These are phyloP conservation scores for Citrullus colocynthis DNA, from an alignment of 306 rosid genomes.

Conservation along the genomic window DNA sequence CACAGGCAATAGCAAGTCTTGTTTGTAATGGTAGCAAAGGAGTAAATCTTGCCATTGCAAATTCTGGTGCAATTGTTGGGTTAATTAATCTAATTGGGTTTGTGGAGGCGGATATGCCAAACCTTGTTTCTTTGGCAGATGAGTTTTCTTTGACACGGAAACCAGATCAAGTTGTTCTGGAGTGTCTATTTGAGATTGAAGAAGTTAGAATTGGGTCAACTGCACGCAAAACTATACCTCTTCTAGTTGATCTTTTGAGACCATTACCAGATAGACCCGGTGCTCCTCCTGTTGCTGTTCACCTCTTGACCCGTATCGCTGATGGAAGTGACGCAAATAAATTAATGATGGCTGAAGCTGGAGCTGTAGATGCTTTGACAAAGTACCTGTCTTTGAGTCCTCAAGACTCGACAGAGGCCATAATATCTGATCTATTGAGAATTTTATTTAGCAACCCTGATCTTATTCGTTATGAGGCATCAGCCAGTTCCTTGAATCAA, in stretches of 20 bases:
- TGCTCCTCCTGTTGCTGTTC: conserved; percentile 89
- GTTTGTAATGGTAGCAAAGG: conserved; percentile 65
- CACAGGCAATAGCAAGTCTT: conserved; percentile 93
- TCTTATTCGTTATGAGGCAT: conserved; percentile 69
- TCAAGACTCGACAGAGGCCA: conserved; percentile 82
- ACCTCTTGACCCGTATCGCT: conserved; percentile 72
- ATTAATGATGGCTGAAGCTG: conserved; percentile 83
- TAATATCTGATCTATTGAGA: conserved; percentile 70
- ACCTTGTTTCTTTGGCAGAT: conserved; percentile 58
- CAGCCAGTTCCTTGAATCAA: conserved; percentile 72
- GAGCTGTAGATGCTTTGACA: conserved; percentile 86
- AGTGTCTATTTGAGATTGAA: conserved; percentile 73
- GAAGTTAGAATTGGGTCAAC: conserved; percentile 75
- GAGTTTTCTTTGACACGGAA: conserved; percentile 64
- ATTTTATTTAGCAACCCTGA: conserved; percentile 76
- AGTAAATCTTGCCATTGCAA: conserved; percentile 70
- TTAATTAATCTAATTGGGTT: conserved; percentile 67
- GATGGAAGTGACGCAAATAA: conserved; percentile 82
- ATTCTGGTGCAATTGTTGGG: conserved; percentile 88
- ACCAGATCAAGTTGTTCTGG: conserved; percentile 87
- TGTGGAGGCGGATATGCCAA: conserved; percentile 59
- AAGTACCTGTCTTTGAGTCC: conserved; percentile 97
- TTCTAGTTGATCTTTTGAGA: conserved; percentile 84
- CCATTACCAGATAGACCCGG: conserved; percentile 91
- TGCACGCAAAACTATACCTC: conserved; percentile 83